Conservation (phyloP, 83 land plant species). For the Isoetes engelmannii region DNA sequence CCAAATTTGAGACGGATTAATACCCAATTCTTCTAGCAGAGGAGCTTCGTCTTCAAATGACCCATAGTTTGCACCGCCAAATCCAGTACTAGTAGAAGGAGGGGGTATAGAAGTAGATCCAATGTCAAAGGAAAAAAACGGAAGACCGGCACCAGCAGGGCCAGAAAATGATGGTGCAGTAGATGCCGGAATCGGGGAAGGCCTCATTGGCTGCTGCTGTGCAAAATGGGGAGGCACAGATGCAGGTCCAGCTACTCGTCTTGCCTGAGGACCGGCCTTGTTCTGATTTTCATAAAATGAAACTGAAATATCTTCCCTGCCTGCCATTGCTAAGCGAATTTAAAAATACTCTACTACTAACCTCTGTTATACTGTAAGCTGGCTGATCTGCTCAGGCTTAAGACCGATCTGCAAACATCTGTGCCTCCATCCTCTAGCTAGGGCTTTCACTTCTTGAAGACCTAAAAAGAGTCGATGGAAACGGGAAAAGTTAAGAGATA, state of each 20-base stretch:
- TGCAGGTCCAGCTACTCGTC: conserved; percentile 30
- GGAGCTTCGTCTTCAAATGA: conserved; percentile 91
- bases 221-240: conserved; percentile 37
- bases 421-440: no score
- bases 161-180: background rate
- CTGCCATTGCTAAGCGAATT: no score
- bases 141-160: conserved; percentile 39
- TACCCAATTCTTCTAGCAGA: conserved; percentile 88
- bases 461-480: no score
- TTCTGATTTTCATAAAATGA: no score
- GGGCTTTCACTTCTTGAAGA: no score
- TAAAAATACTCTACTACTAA: no score
- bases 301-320: no score
- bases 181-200: no score
- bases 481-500: no score
- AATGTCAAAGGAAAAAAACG: conserved; percentile 84
- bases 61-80: conserved; percentile 16
- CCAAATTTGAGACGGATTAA: conserved; percentile 78
- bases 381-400: no score
- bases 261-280: conserved; percentile 44
- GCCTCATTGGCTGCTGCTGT: conserved; percentile 20
- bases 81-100: conserved; percentile 23
- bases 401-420: no score
- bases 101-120: conserved; percentile 42
- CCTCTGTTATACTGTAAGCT: no score